A percentile compares a stretch with the other conserved stretches of the same genome.
These are phyloP conservation scores for Cladobotryum protrusum DNA, from an alignment of 2,329 filamentous ascomycete genomes.

Conservation along the genomic window DNA sequence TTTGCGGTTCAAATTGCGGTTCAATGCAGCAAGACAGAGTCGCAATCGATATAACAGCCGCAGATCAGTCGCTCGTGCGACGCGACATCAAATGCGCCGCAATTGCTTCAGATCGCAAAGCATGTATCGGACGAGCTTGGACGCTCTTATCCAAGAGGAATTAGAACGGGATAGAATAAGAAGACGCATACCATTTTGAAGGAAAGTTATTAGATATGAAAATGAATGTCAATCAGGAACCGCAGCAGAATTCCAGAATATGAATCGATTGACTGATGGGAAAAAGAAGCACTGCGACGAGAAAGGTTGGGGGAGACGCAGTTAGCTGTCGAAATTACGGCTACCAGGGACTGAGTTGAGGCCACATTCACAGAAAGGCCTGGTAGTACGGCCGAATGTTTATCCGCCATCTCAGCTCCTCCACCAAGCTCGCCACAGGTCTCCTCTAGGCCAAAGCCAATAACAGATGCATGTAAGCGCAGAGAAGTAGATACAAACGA, in stretches of 20 bases:
- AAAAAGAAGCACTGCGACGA: constrained; percentile 15
- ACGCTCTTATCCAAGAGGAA: no score
- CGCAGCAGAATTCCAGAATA: constrained; percentile 28
- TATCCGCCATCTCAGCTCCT: constrained; percentile 20
- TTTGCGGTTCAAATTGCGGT: not conserved
- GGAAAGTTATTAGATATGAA: constrained; percentile 15
- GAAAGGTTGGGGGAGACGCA: constrained; percentile 15
- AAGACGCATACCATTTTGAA: constrained; percentile 27
- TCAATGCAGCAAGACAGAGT: not conserved
- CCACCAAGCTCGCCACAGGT: not conserved
- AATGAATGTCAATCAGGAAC: constrained; percentile 20
- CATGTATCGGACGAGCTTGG: not conserved
- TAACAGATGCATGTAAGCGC: not conserved
- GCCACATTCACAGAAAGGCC: constrained; percentile 37
- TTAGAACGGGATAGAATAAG: not conserved
- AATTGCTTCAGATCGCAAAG: not conserved
- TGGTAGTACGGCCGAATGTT: constrained; percentile 25
- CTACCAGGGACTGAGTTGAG: constrained; percentile 30
- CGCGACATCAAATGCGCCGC: not conserved
- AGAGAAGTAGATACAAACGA: no score
- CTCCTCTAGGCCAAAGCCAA: not conserved
- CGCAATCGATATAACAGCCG: not conserved
- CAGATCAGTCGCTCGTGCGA: constrained; percentile 1
- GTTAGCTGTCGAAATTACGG: constrained; percentile 23
- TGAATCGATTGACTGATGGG: constrained; percentile 17